Base-by-base conservation (phyloP, 2,329 filamentous ascomycete species). In the Aspergillus sergii region DNA sequence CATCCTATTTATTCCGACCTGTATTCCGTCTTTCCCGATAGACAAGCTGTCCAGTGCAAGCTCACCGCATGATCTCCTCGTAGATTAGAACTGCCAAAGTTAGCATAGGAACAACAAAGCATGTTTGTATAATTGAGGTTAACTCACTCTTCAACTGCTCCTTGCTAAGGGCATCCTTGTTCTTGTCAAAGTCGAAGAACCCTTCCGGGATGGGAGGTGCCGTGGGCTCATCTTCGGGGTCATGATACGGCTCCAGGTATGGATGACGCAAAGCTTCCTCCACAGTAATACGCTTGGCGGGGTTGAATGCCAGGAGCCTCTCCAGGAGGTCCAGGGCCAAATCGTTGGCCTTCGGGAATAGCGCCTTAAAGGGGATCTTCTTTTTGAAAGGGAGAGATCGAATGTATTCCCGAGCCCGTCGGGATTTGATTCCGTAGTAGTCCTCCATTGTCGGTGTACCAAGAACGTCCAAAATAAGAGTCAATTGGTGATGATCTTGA, bases 161-260 rank as follows among this genome's bases (percentile, higher is more conserved):
- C 83, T 99, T 99, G 84, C 91, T 97, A 75, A 99, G 82, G 74
- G 91, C 95, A 80, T 99, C 95, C 88, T 99, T 99, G 86, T 98
- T 96, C 87, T 97, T 97, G 82, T 99, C 95, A 80, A 99, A 99
- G 81, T 99, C 95, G 78, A 99, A 99, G 85, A 99, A 99, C 79
- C 97, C 94, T 79, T 98, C 94, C 26, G 95, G 95, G 74, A 99
- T 99, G 26, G 95, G 94, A 50, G 94, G 92, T 21, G 95, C 95
- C 14, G 93, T 97, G 57, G 95, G 95, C 85, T 99, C 95, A 77
- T 99, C 95, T 76, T 98, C 95, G 8, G 95, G 95, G 78, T 99
- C 95, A 79, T 99, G 95, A 81, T 99, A 99, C 7, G 95, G 95
- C 84, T 99, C 95, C 39, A 99, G 88, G 81, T 99, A 99, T 6